phyloP scores from a whole-genome alignment of 306 rosid genomes.

The Luffa aegyptiaca region DNA sequence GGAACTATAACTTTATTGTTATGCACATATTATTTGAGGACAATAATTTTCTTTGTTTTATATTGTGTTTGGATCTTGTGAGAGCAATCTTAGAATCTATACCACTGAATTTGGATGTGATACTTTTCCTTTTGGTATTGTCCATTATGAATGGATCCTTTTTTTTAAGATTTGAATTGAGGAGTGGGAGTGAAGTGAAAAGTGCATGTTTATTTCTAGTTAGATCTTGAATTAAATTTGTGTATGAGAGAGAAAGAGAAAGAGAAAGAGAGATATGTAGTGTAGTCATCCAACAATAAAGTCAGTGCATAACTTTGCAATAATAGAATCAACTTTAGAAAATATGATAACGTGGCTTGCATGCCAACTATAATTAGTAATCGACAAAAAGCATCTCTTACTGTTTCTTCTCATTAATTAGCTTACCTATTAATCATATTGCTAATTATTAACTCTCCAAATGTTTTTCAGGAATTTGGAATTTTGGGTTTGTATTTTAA shows the following conservation, averaged over 20 bases:
- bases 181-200: neutral
- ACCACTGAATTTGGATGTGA: too few species aligned
- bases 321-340: neutral
- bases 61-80: neutral
- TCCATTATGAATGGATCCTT: neutral
- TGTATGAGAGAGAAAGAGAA: neutral
- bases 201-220: neutral
- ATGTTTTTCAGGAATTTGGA: neutral
- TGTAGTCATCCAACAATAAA: neutral
- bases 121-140: neutral
- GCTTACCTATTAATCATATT: neutral
- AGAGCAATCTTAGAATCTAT: neutral
- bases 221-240: neutral
- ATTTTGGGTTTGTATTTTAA: neutral
- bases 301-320: neutral
- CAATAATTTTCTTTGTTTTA: too few species aligned
- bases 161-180: neutral
- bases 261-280: neutral
- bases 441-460: neutral
- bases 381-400: neutral
- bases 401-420: neutral
- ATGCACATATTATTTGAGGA: too few species aligned
- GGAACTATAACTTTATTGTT: neutral
- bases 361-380: neutral
- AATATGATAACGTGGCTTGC: neutral